These are phyloP conservation scores for Pestalotiopsis sp. DNA, from an alignment of 2,329 filamentous ascomycete species.

Conservation along the genomic window DNA sequence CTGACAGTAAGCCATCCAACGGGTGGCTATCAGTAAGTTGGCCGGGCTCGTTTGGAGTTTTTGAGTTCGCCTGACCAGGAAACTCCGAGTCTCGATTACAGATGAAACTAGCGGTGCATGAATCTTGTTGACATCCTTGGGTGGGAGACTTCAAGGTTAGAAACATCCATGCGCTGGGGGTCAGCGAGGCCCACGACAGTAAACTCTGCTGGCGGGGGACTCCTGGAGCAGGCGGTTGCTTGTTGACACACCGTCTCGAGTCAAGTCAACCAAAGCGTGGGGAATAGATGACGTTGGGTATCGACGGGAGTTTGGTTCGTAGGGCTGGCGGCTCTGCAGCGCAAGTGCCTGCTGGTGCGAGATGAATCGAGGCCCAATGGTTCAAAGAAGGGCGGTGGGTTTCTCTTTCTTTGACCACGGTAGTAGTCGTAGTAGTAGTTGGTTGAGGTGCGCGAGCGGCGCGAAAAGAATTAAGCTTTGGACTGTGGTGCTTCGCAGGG, in stretches of 20 bases:
- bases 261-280: neutral
- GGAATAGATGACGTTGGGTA: neutral
- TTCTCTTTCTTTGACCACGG: neutral
- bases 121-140: neutral
- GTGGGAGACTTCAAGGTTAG: neutral
- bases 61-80: neutral
- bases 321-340: neutral
- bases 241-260: neutral
- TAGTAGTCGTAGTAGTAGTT: neutral
- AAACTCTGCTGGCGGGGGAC: neutral
- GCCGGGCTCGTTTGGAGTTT: neutral
- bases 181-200: neutral
- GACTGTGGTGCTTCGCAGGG: neutral
- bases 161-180: constrained; percentile 1
- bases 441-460: neutral
- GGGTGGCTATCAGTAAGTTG: neutral
- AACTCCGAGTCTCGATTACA: neutral
- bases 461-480: neutral
- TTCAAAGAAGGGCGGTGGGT: neutral
- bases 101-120: constrained; percentile 5
- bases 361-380: neutral
- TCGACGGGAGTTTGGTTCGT: neutral
- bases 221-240: neutral
- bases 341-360: neutral
- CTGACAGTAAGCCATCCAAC: neutral